Conservation (phyloP, 371 early-diverging fungal genomes). For the Capillidium heterosporum region DNA sequence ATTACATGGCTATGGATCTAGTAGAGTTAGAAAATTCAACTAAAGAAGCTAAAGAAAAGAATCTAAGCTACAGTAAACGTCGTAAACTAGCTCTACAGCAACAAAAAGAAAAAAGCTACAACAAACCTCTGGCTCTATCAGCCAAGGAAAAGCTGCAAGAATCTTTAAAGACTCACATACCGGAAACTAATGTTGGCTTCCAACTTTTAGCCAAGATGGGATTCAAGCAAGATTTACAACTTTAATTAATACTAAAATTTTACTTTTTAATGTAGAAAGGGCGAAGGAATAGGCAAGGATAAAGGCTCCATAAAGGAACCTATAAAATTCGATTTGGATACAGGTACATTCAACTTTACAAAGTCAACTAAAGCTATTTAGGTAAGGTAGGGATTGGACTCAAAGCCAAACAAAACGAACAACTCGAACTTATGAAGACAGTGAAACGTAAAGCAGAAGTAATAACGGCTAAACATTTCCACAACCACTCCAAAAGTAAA, state of each 20-base stretch:
- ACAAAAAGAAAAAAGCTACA: not conserved
- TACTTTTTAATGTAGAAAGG: not conserved
- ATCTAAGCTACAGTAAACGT: not conserved
- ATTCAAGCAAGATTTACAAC: not conserved
- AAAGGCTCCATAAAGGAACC: not conserved
- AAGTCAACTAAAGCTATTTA: not conserved
- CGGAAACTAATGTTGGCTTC: not conserved
- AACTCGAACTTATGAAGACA: not conserved
- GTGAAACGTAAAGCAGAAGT: not conserved
- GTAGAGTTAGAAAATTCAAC: not conserved
- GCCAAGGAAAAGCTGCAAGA: not conserved
- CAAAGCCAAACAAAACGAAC: not conserved
- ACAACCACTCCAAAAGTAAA: not conserved
- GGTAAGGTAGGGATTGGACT: not conserved
- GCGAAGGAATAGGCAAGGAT: not conserved
- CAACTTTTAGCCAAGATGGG: not conserved
- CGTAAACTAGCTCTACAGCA: not conserved
- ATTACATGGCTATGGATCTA: not conserved
- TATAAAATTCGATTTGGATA: not conserved
- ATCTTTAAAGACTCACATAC: not conserved
- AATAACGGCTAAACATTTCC: not conserved
- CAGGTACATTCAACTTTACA: not conserved
- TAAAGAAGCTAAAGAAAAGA: not conserved
- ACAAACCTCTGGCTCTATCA: not conserved
- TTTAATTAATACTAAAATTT: not conserved